A percentile compares a stretch with the other conserved stretches of the same genome.
phyloP scores from a whole-genome alignment of 257 asterid genomes.

The Solanum ossicruentum region DNA sequence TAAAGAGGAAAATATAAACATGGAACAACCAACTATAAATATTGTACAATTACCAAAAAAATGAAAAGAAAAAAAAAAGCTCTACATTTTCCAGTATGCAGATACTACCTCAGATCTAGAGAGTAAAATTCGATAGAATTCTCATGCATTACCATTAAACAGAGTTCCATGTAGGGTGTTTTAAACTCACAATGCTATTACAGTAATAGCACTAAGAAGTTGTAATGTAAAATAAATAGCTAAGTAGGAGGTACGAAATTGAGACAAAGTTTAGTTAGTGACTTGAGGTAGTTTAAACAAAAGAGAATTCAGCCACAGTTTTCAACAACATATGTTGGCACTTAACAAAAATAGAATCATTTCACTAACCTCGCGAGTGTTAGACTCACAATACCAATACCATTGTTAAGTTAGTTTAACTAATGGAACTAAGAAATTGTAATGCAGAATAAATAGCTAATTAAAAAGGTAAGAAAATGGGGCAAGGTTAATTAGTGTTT shows the following conservation, averaged over 20 bases:
- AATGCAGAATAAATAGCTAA: background rate
- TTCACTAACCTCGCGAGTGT: background rate
- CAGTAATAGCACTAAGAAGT: background rate
- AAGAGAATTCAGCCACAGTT: background rate
- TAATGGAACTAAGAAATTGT: background rate
- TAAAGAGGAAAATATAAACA: background rate
- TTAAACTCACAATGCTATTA: background rate
- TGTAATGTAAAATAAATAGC: background rate
- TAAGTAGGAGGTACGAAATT: background rate
- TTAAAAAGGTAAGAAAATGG: background rate
- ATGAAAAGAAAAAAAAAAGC: too few relatives aligned
- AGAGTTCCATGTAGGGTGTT: background rate
- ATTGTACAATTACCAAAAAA: background rate
- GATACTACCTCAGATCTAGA: background rate
- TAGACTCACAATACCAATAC: background rate
- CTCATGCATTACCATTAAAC: background rate
- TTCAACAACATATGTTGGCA: background rate
- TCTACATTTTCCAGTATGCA: background rate
- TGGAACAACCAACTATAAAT: background rate
- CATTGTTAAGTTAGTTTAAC: background rate
- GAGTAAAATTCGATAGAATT: background rate
- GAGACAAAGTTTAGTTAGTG: background rate
- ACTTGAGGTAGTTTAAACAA: background rate
- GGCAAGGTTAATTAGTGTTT: background rate
- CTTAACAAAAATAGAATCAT: background rate